Conservation (phyloP, 495 filamentous ascomycete genomes). For the Xylaria sp. region DNA sequence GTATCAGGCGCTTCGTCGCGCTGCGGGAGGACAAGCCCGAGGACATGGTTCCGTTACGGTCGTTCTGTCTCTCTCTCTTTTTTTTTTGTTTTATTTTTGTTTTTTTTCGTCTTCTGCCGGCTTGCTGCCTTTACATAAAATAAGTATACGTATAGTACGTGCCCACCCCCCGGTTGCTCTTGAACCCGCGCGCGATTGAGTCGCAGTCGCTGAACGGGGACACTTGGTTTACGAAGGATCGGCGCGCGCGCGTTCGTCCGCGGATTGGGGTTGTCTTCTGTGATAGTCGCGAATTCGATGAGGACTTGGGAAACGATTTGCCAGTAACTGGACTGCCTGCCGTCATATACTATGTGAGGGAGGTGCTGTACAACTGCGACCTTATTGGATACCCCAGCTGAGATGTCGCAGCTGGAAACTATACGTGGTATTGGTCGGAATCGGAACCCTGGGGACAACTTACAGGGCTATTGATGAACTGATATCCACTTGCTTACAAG, state of each 20-base stretch:
- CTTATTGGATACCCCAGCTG: background rate
- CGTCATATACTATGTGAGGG: background rate
- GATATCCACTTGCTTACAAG: background rate
- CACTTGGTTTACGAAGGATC: background rate
- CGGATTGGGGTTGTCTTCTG: background rate
- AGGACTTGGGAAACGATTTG: background rate
- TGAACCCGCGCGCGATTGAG: background rate
- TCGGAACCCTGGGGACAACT: background rate
- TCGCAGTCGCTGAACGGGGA: background rate
- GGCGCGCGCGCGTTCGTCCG: background rate
- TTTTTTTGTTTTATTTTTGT: background rate
- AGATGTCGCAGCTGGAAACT: background rate
- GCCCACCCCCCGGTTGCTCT: too few relatives aligned
- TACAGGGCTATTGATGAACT: conserved; percentile 15
- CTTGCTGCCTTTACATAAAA: background rate
- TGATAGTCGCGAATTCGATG: background rate
- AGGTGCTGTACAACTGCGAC: background rate
- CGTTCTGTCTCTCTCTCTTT: background rate
- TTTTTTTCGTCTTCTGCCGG: too few relatives aligned
- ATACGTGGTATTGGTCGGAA: conserved; percentile 4
- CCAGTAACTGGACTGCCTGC: background rate
- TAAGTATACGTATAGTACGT: too few relatives aligned
- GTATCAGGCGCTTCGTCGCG: conserved; percentile 51
- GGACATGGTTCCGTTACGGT: too few relatives aligned
- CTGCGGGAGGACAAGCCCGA: conserved; percentile 37